Percentiles rank a stretch among this genome's conserved stretches.
These are phyloP conservation scores for Beauveria caledonica DNA, from an alignment of 2,329 filamentous ascomycete genomes.

Conservation along the genomic window DNA sequence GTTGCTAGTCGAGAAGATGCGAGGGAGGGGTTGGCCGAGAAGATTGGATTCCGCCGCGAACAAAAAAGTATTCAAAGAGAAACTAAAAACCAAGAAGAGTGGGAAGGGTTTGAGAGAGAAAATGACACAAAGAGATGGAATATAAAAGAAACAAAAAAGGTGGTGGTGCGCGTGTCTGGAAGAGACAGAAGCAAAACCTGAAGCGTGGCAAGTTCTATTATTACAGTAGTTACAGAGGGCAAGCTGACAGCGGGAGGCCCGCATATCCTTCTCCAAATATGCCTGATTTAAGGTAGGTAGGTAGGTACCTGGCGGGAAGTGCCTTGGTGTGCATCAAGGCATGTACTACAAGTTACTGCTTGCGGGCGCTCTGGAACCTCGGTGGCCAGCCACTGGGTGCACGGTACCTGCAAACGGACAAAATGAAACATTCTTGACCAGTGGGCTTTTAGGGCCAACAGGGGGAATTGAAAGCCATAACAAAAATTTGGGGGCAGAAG, in stretches of 20 bases:
- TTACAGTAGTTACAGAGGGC: background rate
- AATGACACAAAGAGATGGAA: background rate
- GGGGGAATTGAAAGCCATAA: background rate
- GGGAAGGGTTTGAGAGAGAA: background rate
- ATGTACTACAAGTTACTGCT: background rate
- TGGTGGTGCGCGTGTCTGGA: background rate
- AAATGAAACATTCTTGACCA: no score
- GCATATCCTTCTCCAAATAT: background rate
- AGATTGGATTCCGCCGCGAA: background rate
- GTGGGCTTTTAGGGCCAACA: background rate
- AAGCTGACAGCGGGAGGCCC: constrained; percentile 1
- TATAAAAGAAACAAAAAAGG: constrained; percentile 5
- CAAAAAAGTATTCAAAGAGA: background rate
- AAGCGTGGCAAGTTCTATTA: constrained; percentile 9
- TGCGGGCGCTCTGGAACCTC: background rate
- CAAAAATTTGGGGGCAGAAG: background rate
- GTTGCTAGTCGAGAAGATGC: background rate
- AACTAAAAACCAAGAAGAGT: background rate
- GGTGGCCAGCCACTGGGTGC: background rate
- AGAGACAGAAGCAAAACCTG: constrained; percentile 3
- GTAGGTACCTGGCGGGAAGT: background rate
- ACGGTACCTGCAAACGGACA: background rate
- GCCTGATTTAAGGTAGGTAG: background rate
- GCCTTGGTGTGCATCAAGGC: background rate
- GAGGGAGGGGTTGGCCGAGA: background rate